Evolutionary conservation across 176 grass and related monocot genomes (phyloP), one percentile per base, ranked within the genome.

Genomic region (Musa troglodytarum): DNA sequence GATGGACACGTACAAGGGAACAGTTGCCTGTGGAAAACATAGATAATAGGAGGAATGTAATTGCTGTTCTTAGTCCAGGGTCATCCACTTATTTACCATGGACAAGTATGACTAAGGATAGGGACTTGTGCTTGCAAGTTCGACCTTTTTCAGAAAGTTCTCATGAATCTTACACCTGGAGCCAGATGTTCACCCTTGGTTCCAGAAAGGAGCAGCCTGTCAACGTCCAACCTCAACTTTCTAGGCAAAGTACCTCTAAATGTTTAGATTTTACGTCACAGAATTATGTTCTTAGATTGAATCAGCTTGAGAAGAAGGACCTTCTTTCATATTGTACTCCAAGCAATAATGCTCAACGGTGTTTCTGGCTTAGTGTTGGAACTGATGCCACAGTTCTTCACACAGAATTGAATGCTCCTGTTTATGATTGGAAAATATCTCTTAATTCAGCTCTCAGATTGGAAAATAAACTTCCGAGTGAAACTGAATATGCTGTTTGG

Each of bases 401-500:
- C 77, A 93, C 94, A 29, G 90, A 98, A 59, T 73, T 98, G 73
- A 98, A 98, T 82, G 68, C 88, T 54, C 88, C 94, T 77, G 78
- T 98, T 74, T 88, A 81, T 65, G 90, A 98, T 80, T 98, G 90
- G 94, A 93, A 80, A 81, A 91, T 98, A 58, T 98, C 88, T 72
- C 73, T 98, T 78, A 98, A 91, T 89, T 93, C 94, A 56, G 84
- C 84, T 82, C 77, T 98, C 74, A 84, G 90, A 74, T 85, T 98
- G 77, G 94, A 98, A 88, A 98, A 98, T 82, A 98, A 93, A 76
- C 88, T 98, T 73, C 94, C 94, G 8, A 87, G 77, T 58, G 88
- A 93, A 83, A 78, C 88, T 91, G 90, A 93, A 78, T 98, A 91
- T 93, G 82, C 88, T 85, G 83, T 98, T 76, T 98, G 90, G 94